phyloP scores from a whole-genome alignment of 768 basidiomycete genomes.

The Trametes cingulata region DNA sequence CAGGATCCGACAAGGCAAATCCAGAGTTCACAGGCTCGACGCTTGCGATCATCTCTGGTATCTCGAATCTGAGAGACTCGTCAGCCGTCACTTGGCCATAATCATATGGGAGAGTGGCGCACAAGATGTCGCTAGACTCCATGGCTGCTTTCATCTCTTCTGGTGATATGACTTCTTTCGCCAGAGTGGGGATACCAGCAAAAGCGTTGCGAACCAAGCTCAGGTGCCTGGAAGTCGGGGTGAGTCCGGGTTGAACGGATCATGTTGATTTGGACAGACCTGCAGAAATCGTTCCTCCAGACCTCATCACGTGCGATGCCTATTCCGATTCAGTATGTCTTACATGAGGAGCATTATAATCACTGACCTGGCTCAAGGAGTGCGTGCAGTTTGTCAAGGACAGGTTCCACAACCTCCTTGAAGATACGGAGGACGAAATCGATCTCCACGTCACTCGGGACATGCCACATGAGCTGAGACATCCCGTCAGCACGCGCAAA shows the following conservation, averaged over 20 bases:
- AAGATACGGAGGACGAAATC: conserved; percentile 73
- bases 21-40: conserved; percentile 62
- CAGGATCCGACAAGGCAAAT: conserved; percentile 64
- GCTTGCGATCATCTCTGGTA: conserved; percentile 75
- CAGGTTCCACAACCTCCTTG: conserved; percentile 63
- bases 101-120: conserved; percentile 23
- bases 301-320: conserved; percentile 52
- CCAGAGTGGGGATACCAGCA: conserved; percentile 68
- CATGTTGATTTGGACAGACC: conserved; percentile 33
- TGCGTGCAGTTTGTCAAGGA: conserved; percentile 52
- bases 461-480: conserved; percentile 72
- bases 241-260: not conserved
- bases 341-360: not conserved
- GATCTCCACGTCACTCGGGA: conserved; percentile 69
- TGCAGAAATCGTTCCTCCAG: conserved; percentile 89
- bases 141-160: conserved; percentile 48
- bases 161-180: conserved; percentile 51
- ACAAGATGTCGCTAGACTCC: conserved; percentile 70
- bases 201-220: conserved; percentile 77
- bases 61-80: conserved; percentile 53
- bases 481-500: not conserved
- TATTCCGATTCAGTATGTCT: conserved; percentile 24
- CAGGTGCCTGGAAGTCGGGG: conserved; percentile 48
- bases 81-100: not conserved
- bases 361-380: conserved; percentile 55